Evolutionary conservation across 2,329 filamentous ascomycete genomes (phyloP), one percentile per base, ranked within the genome.

Genomic region (Hypomyces perniciosus): DNA sequence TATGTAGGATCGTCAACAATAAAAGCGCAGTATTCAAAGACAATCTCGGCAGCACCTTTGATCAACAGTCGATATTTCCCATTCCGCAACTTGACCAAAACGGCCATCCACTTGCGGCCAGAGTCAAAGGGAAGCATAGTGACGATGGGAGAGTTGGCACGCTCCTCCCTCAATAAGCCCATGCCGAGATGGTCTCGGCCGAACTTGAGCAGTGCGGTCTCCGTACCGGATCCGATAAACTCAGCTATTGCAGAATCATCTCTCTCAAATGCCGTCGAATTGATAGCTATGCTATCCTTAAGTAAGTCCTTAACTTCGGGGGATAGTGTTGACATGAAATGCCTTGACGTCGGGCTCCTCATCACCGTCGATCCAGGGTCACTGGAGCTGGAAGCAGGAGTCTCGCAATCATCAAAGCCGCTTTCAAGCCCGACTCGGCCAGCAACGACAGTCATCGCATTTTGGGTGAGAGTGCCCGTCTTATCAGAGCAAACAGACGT

Each of bases 401-500:
- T 35, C 2, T 69, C 65, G 4, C 56, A 62, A 30, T 72, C 69
- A 7, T 71, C 67, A 42, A 70, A 72, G 39, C 58, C 62, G 9
- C 61, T 60, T 7, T 66, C 63, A 4, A 66, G 53, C 3, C 80
- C 79, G 31, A 83, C 57, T 8, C 77, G 78, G 6, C 80, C 80
- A 34, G 75, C 73, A 12, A 83, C 79, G 3, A 81, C 76, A 3
- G 72, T 78, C 80, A 84, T 84, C 56, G 79, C 78, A 56, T 84
- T 83, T 56, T 82, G 76, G 0, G 81, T 85, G 26, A 85, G 68
- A 1, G 82, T 85, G 4, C 82, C 82, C 0, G 81, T 85, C 63
- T 85, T 85, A 59, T 85, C 82, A 1, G 80, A 84, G 61, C 81
- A 84, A 44, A 85, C 76, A 6, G 76, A 80, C 0, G 80, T 84